Base-by-base conservation (phyloP, 1,284 basidiomycete genomes). In the Irpex lacteus region DNA sequence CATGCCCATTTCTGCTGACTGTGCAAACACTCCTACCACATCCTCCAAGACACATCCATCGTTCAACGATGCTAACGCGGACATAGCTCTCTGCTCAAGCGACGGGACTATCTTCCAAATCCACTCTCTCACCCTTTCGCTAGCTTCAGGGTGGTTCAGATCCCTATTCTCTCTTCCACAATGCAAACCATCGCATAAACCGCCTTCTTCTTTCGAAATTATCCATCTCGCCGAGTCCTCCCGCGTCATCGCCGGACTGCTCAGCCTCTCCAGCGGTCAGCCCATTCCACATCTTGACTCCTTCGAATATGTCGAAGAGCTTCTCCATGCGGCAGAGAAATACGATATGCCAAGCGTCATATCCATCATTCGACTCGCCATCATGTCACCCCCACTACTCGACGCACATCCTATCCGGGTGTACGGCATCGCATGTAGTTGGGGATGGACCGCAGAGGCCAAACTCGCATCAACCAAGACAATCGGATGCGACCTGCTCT, bases 331-430 rank as follows among this genome's bases (percentile, higher is more conserved):
- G 0, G 81, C 85, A 0, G 87, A 89, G 66, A 88, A 87, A 68
- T 89, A 87, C 70, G 87, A 88, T 53, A 87, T 87, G 82, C 79
- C 84, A 0, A 83, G 84, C 0, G 82, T 84, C 4, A 72, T 78
- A 57, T 83, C 84, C 13, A 78, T 85, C 64, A 68, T 86, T 55
- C 84, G 84, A 15, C 77, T 82, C 52, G 76, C 81, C 4, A 73
- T 85, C 58, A 76, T 82, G 68, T 80, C 78, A 0, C 81, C 81
- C 0, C 71, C 76, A 0, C 74, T 85, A 59, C 71, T 80, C 13
- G 74, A 78, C 44, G 74, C 82, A 37, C 81, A 85, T 0, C 75
- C 72, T 1, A 59, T 88, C 6, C 80, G 82, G 11, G 73, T 87
- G 11, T 89, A 87, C 66, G 76, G 80, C 9, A 75, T 85, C 8